A percentile compares a stretch with the other conserved stretches of the same genome.
Evolutionary conservation across 176 grass and related monocot genomes (phyloP).

Genomic region (Bonia amplexicaulis): DNA sequence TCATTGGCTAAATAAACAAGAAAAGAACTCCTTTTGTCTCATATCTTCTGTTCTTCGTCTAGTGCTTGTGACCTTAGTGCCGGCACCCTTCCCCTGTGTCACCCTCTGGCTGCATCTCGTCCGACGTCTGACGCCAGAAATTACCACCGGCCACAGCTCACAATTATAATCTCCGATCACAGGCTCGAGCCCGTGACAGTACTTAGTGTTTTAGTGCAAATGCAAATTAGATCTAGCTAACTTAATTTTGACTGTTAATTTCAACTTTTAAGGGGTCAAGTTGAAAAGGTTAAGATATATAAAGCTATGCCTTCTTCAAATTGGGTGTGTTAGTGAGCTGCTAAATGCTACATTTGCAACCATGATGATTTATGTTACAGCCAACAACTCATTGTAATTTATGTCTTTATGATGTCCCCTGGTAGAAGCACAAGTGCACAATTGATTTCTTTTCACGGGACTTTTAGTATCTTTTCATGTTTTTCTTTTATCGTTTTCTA

Average conservation of each 20-base stretch:
- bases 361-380: background rate
- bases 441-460: background rate
- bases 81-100: no score
- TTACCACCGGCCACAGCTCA: no score
- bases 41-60: no score
- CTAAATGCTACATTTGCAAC: background rate
- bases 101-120: no score
- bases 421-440: slow-evolving; percentile 4
- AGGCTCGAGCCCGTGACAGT: no score
- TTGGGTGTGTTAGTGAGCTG: background rate
- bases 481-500: background rate
- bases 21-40: no score
- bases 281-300: slow-evolving; percentile 8
- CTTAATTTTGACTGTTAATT: background rate
- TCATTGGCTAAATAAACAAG: no score
- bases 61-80: no score
- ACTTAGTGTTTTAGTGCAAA: background rate
- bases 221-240: background rate
- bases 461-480: background rate
- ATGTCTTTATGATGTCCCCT: background rate
- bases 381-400: background rate
- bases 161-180: no score
- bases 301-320: slow-evolving; percentile 12
- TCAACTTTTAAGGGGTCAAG: background rate
- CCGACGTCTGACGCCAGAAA: no score